Conservation (phyloP, 208 protist species). For the Crithidia sp. region DNA sequence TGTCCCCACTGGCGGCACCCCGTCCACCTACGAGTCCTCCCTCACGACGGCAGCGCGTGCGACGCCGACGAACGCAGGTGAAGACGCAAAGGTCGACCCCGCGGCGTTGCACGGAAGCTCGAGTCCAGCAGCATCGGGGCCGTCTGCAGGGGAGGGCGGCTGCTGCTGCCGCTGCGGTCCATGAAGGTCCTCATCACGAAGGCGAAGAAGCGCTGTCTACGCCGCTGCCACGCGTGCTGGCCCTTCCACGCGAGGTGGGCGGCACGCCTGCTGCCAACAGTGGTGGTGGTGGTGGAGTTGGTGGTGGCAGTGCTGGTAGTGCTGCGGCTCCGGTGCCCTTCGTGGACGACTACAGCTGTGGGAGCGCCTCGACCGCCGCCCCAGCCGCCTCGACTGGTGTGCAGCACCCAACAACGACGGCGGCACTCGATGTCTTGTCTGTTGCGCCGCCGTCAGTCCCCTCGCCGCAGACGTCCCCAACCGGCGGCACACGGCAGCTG, state of each 20-base stretch:
- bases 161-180: too few species aligned
- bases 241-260: neutral
- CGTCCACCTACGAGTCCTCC: constrained; percentile 11
- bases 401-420: neutral
- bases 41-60: neutral
- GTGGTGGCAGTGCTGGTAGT: too few species aligned
- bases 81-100: neutral
- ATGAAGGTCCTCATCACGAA: neutral
- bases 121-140: too few species aligned
- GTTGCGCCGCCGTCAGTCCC: too few species aligned
- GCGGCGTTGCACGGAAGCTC: too few species aligned
- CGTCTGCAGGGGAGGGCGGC: too few species aligned
- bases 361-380: neutral
- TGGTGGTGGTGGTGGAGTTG: too few species aligned
- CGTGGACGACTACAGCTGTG: neutral
- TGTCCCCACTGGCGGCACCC: neutral
- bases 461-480: neutral
- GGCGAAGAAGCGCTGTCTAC: neutral
- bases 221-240: constrained; percentile 1
- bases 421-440: too few species aligned
- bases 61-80: neutral
- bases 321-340: neutral
- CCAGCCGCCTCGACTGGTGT: neutral
- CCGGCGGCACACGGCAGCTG: neutral
- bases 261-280: too few species aligned